Percentiles rank a stretch among this genome's conserved stretches.
Conservation (phyloP, 768 basidiomycete species). For the Lactifluus volemus region DNA sequence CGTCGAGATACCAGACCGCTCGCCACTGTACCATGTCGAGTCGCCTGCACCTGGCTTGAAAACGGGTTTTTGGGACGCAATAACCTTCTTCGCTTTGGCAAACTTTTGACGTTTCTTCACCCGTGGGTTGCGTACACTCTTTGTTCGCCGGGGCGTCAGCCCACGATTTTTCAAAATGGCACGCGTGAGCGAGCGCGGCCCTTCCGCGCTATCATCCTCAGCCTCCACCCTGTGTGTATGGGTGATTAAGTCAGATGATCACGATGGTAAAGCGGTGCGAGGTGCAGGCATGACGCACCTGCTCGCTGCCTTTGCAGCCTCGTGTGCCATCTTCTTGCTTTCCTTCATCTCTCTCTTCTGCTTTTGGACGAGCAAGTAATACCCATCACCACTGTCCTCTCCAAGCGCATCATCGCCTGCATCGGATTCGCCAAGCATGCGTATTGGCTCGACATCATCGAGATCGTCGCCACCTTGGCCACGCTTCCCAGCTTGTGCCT, state of each 20-base stretch:
- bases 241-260: neutral
- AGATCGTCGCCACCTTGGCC: slow-evolving; percentile 59
- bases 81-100: slow-evolving; percentile 91
- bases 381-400: slow-evolving; percentile 53
- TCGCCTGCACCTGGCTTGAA: slow-evolving; percentile 80
- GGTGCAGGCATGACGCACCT: slow-evolving; percentile 36
- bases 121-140: slow-evolving; percentile 89
- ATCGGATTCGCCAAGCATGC: slow-evolving; percentile 25
- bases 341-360: slow-evolving; percentile 62
- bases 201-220: slow-evolving; percentile 38
- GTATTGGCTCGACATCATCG: slow-evolving; percentile 43
- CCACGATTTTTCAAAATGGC: slow-evolving; percentile 93
- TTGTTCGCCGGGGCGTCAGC: slow-evolving; percentile 82
- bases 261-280: neutral
- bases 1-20: slow-evolving; percentile 86
- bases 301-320: slow-evolving; percentile 46
- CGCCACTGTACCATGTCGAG: slow-evolving; percentile 76
- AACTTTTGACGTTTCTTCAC: slow-evolving; percentile 94
- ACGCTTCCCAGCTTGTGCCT: slow-evolving; percentile 37
- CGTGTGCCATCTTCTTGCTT: slow-evolving; percentile 76
- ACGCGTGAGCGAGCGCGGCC: slow-evolving; percentile 83
- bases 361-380: slow-evolving; percentile 86
- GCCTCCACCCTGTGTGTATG: slow-evolving; percentile 24
- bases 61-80: slow-evolving; percentile 83
- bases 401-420: slow-evolving; percentile 31